Conservation (phyloP, 257 asterid genomes). For the Striga asiatica region DNA sequence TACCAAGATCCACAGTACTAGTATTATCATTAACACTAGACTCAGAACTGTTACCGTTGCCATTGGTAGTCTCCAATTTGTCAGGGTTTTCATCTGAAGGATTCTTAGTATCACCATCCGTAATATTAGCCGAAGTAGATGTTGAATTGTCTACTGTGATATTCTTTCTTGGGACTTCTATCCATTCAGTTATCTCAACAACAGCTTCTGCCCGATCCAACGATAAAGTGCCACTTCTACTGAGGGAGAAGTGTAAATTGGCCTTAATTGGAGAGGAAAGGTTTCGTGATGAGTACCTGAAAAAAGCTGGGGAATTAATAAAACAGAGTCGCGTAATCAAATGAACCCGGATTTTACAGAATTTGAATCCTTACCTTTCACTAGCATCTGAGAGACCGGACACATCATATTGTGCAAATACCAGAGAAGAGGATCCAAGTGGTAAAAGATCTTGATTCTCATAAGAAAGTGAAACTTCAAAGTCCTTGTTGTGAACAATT, state of each 20-base stretch:
- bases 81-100: slow-evolving; percentile 50
- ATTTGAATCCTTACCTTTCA: slow-evolving; percentile 51
- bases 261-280: slow-evolving; percentile 94
- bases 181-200: slow-evolving; percentile 94
- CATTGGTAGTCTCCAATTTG: slow-evolving; percentile 36
- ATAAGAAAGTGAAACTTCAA: slow-evolving; percentile 84
- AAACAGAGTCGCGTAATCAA: slow-evolving; percentile 4
- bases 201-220: slow-evolving; percentile 94
- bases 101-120: slow-evolving; percentile 37
- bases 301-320: slow-evolving; percentile 7
- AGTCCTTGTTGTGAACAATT: slow-evolving; percentile 72
- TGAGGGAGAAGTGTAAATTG: slow-evolving; percentile 83
- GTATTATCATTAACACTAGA: slow-evolving; percentile 36
- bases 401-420: slow-evolving; percentile 75
- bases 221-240: slow-evolving; percentile 81
- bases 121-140: slow-evolving; percentile 44
- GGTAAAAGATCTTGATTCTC: slow-evolving; percentile 71
- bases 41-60: slow-evolving; percentile 29
- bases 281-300: slow-evolving; percentile 82
- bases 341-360: slow-evolving; percentile 10
- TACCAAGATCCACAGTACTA: slow-evolving; percentile 41
- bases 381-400: slow-evolving; percentile 74
- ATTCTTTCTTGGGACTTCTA: slow-evolving; percentile 85
- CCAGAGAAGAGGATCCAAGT: slow-evolving; percentile 56
- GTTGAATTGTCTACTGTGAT: slow-evolving; percentile 75